Conservation (phyloP, 1,284 basidiomycete species). For the Ganoderma lucidum region DNA sequence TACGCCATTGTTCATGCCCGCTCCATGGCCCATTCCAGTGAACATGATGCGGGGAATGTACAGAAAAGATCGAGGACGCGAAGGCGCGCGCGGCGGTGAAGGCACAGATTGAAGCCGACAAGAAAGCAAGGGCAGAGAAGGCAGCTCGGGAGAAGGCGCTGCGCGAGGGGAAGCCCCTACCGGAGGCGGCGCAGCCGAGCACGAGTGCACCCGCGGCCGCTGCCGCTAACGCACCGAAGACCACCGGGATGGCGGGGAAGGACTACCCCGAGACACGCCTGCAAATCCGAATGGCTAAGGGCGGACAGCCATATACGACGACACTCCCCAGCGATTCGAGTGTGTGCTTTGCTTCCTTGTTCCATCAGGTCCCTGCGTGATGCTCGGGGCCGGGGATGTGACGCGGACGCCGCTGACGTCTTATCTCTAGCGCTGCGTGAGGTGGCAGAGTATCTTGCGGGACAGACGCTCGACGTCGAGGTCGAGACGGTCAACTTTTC, state of each 20-base stretch:
- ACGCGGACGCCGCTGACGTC: conserved; percentile 10
- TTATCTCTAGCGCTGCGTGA: conserved; percentile 71
- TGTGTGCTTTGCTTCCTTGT: conserved; percentile 49
- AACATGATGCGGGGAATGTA: conserved; percentile 40
- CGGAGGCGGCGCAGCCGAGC: conserved; percentile 29
- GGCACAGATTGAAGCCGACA: conserved; percentile 94
- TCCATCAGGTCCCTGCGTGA: not conserved
- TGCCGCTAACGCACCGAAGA: conserved; percentile 46
- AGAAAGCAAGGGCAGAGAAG: conserved; percentile 87
- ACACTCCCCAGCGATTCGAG: conserved; percentile 82
- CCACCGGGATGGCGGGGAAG: conserved; percentile 59
- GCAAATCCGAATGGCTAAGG: conserved; percentile 84
- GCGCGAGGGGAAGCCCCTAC: conserved; percentile 71
- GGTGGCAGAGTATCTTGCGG: conserved; percentile 88
- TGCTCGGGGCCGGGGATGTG: not conserved
- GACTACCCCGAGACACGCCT: conserved; percentile 87
- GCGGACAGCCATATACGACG: conserved; percentile 82
- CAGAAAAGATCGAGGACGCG: conserved; percentile 86
- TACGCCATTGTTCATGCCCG: conserved; percentile 39
- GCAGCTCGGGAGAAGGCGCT: conserved; percentile 88
- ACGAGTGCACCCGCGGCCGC: conserved; percentile 49
- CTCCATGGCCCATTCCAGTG: not conserved
- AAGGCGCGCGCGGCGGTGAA: conserved; percentile 86
- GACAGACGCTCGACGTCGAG: conserved; percentile 72
- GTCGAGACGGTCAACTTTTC: conserved; percentile 81